Base-by-base conservation (phyloP, 139 green algal species). In the Chlorella vulgaris region DNA sequence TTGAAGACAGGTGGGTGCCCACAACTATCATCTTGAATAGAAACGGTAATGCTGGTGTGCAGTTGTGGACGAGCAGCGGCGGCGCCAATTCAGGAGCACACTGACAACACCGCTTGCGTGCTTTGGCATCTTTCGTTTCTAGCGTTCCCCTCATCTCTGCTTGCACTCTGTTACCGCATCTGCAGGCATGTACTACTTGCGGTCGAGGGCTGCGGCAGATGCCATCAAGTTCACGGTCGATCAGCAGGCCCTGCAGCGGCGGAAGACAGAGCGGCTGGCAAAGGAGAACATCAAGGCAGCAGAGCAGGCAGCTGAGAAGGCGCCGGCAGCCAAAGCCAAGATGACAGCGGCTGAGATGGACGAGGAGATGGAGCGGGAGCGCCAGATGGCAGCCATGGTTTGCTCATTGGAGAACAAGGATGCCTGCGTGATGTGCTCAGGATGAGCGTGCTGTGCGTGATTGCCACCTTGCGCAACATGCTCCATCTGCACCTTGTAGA, bases 151-250 rank as follows among this genome's bases (percentile, higher is more conserved):
- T n/a, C n/a, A n/a, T n/a, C n/a, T n/a, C n/a, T n/a, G n/a, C n/a
- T n/a, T n/a, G n/a, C n/a, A n/a, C n/a, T n/a, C n/a, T n/a, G n/a
- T n/a, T n/a, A 2, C 29, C 15, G 8, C 28, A 22, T 22, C 18
- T 28, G 42, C 95, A 40, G 96, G 96, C 73, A 98, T 99, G 97
- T 99, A 99, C 89, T 99, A 99, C 88, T 90, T 99, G 63, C 65
- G 95, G 66, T 97, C 95, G 7, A 86, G 93, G 71, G 89, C 94
- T 42, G 96, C 96, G 29, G 96, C 96, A 2, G 96, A 99, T 76
- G 96, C 96, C 83, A 98, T 99, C 90, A 98, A 99, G 93, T 99
- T 99, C 88, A 99, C 96, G 2, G 96, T 99, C 21, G 96, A 99
- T 85, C 89, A 96, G 84, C 84, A 89, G 81, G 78, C 88, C 2